Conservation (phyloP, 2,329 filamentous ascomycete genomes). For the Fusarium ambrosium region DNA sequence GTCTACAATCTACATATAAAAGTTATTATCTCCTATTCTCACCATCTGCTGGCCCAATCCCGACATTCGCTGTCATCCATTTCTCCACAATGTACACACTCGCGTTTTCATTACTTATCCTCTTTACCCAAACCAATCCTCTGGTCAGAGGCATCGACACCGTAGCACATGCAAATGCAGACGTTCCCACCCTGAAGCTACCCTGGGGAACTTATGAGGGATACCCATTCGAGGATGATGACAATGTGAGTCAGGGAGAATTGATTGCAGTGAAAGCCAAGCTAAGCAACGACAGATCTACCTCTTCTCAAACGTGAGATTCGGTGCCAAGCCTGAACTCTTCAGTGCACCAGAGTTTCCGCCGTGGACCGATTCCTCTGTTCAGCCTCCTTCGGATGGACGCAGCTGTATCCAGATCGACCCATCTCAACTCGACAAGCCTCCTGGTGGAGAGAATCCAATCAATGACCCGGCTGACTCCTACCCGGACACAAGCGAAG, state of each 20-base stretch:
- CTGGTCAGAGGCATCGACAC: neutral
- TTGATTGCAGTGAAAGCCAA: neutral
- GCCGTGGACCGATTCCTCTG: neutral
- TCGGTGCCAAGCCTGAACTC: neutral
- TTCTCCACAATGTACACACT: neutral
- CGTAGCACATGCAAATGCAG: fast-evolving
- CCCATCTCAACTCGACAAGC: neutral
- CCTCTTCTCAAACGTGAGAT: neutral
- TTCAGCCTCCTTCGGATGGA: neutral
- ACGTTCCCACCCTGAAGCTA: neutral
- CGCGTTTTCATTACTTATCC: neutral
- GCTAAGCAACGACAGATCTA: neutral
- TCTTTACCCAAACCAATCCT: neutral
- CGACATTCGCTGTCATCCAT: too few species aligned
- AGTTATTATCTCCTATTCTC: too few species aligned
- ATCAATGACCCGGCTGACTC: neutral
- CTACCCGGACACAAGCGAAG: neutral
- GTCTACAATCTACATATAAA: too few species aligned
- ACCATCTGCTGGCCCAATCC: too few species aligned
- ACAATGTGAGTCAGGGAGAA: neutral
- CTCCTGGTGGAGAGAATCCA: neutral
- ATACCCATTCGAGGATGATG: neutral
- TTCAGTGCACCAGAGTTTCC: neutral
- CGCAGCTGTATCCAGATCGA: neutral
- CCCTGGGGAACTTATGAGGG: neutral